A percentile compares a stretch with the other conserved stretches of the same genome.
Evolutionary conservation across 331 rosid genomes (phyloP).

Genomic region (Ulmus americana): DNA sequence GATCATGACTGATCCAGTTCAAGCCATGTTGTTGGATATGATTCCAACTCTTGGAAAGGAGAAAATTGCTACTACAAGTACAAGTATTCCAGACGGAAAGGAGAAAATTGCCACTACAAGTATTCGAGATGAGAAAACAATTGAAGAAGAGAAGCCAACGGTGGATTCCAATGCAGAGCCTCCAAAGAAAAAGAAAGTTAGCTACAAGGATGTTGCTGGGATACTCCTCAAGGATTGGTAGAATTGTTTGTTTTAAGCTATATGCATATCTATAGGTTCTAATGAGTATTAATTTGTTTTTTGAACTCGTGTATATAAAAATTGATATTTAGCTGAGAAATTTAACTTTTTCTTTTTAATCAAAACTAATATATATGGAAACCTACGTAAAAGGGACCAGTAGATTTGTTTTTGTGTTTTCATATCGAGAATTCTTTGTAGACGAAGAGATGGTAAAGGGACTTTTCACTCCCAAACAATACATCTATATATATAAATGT

Average conservation of each 20-base stretch:
- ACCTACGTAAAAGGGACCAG: too few species aligned
- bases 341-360: too few species aligned
- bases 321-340: too few species aligned
- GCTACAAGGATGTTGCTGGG: conserved; percentile 66
- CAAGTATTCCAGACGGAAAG: background rate
- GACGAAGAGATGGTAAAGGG: too few species aligned
- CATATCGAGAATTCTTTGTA: too few species aligned
- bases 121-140: background rate
- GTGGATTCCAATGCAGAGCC: conserved; percentile 30
- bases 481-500: too few species aligned
- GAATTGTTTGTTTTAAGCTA: background rate
- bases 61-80: conserved; percentile 22
- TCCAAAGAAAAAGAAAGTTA: conserved; percentile 62
- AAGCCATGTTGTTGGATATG: conserved; percentile 78
- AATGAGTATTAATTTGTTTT: too few species aligned
- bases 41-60: conserved; percentile 58
- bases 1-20: conserved; percentile 49
- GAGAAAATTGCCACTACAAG: conserved; percentile 28
- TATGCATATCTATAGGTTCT: too few species aligned
- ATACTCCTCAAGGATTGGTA: conserved; percentile 69
- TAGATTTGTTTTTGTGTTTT: too few species aligned
- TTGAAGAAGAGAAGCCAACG: conserved; percentile 33
- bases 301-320: too few species aligned
- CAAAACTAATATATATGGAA: too few species aligned
- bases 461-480: too few species aligned